Conservation (phyloP, 768 basidiomycete species). For the Suillus hirtellus region DNA sequence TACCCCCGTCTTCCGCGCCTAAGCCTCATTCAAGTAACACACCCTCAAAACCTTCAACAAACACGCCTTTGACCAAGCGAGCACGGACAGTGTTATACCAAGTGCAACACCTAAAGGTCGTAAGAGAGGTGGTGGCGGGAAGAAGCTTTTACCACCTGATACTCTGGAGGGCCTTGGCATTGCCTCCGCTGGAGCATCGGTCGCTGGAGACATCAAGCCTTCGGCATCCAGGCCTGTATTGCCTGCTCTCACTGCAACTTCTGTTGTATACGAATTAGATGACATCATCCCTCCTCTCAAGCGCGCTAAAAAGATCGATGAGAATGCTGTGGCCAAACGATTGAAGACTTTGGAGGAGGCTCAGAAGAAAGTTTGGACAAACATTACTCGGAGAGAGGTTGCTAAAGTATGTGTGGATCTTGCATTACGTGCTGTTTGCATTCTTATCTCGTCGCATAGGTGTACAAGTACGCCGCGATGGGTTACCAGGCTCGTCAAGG, state of each 20-base stretch:
- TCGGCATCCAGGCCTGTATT: constrained; percentile 69
- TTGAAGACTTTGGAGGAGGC: constrained; percentile 78
- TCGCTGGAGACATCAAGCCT: constrained; percentile 72
- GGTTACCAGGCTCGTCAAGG: constrained; percentile 66
- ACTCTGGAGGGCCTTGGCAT: constrained; percentile 48
- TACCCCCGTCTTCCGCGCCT: constrained; percentile 31
- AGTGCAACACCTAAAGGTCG: too few relatives aligned
- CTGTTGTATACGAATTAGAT: constrained; percentile 71
- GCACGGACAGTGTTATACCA: too few relatives aligned
- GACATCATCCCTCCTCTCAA: constrained; percentile 69
- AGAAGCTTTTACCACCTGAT: constrained; percentile 56
- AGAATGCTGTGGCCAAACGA: constrained; percentile 68
- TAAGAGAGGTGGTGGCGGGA: constrained; percentile 56
- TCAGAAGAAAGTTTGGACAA: constrained; percentile 88
- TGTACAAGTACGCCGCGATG: constrained; percentile 73
- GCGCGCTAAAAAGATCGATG: constrained; percentile 77
- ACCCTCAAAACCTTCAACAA: constrained; percentile 24
- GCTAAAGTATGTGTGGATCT: constrained; percentile 57
- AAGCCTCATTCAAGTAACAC: constrained; percentile 39
- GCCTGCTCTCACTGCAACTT: constrained; percentile 53
- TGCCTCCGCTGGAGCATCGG: constrained; percentile 48
- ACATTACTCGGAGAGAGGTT: constrained; percentile 82
- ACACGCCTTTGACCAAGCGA: constrained; percentile 18
- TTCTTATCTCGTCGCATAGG: constrained; percentile 43
- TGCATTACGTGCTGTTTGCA: constrained; percentile 4